These are phyloP conservation scores for Yamadazyma dushanensis DNA, from an alignment of 1,139 yeast genomes.

Conservation along the genomic window DNA sequence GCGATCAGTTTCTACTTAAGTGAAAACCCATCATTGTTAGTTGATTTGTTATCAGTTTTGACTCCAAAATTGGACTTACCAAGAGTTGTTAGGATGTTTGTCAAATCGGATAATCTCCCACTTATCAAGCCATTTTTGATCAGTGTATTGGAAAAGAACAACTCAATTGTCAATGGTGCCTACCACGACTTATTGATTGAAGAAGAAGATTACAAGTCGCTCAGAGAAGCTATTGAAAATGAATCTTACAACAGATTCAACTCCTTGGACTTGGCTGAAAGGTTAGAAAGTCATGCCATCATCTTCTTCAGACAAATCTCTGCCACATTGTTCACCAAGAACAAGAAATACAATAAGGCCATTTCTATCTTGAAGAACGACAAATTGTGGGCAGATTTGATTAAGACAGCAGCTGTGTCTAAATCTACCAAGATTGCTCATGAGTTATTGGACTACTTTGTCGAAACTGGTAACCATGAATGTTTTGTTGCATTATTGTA, in stretches of 20 bases:
- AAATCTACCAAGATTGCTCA: conserved; percentile 80
- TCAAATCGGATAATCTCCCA: conserved; percentile 93
- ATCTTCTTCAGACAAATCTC: conserved; percentile 95
- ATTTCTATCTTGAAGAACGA: conserved; percentile 87
- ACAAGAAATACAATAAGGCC: conserved; percentile 90
- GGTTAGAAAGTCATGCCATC: conserved; percentile 87
- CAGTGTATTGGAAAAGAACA: conserved; percentile 87
- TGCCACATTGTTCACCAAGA: conserved; percentile 89
- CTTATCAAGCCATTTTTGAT: conserved; percentile 92
- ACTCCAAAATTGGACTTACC: conserved; percentile 93
- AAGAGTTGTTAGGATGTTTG: conserved; percentile 92
- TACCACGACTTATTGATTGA: conserved; percentile 94
- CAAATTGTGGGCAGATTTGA: conserved; percentile 92
- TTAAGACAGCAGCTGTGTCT: conserved; percentile 88
- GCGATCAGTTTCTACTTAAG: conserved; percentile 92
- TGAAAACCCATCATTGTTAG: conserved; percentile 88
- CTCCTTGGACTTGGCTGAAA: conserved; percentile 86
- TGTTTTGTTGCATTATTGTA: conserved; percentile 90
- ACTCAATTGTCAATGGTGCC: conserved; percentile 89
- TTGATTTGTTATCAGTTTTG: conserved; percentile 80
- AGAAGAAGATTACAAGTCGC: conserved; percentile 92
- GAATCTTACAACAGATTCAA: conserved; percentile 85
- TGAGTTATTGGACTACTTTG: conserved; percentile 87
- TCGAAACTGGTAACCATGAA: conserved; percentile 95
- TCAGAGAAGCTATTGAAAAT: conserved; percentile 79